phyloP scores from a whole-genome alignment of 495 filamentous ascomycete genomes.

The Thermochaetoides thermophila region DNA sequence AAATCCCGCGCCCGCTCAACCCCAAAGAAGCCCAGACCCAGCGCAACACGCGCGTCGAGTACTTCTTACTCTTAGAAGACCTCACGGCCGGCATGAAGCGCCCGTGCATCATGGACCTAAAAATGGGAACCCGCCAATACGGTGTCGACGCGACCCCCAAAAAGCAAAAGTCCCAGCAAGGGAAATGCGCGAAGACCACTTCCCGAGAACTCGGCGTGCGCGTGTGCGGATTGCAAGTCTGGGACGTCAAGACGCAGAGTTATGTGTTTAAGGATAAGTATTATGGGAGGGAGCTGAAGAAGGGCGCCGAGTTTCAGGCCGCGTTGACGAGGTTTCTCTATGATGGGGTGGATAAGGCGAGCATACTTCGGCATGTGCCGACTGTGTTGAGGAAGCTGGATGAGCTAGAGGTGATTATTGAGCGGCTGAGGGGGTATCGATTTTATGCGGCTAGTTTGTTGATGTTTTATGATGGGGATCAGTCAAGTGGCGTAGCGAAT shows the following conservation, averaged over 20 bases:
- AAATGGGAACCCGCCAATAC: constrained; percentile 99
- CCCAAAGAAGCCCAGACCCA: constrained; percentile 66
- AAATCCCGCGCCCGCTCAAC: constrained; percentile 39
- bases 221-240: constrained; percentile 90
- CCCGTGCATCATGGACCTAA: constrained; percentile 91
- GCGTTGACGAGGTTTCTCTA: constrained; percentile 82
- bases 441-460: constrained; percentile 92
- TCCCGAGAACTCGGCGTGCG: constrained; percentile 84
- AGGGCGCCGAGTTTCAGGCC: constrained; percentile 78
- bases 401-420: constrained; percentile 68
- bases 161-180: constrained; percentile 82
- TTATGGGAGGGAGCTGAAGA: constrained; percentile 78
- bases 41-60: constrained; percentile 54
- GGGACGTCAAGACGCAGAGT: constrained; percentile 68
- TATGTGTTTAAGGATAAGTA: constrained; percentile 96
- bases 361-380: constrained; percentile 72
- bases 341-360: constrained; percentile 67
- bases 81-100: constrained; percentile 92
- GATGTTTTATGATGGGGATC: constrained; percentile 81
- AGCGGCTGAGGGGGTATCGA: constrained; percentile 65
- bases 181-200: constrained; percentile 84
- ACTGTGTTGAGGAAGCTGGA: constrained; percentile 70
- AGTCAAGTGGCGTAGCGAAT: constrained; percentile 15
- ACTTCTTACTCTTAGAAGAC: constrained; percentile 91
- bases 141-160: constrained; percentile 85